phyloP scores from a whole-genome alignment of 306 rosid genomes.

The Carpinus viminea region DNA sequence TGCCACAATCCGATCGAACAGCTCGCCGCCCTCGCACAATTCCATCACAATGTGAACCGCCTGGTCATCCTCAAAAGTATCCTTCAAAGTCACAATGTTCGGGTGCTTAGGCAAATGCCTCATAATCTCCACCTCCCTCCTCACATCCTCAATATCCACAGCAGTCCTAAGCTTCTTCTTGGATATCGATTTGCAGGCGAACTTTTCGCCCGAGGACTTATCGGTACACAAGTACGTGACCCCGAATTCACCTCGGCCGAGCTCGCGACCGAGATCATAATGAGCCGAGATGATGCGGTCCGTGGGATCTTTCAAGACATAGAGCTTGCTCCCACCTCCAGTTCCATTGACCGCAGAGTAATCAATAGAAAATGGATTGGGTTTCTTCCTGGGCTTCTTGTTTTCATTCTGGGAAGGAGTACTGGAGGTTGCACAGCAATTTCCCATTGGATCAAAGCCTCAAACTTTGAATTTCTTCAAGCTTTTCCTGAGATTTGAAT shows the following conservation, averaged over 20 bases:
- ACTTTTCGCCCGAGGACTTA: conserved; percentile 33
- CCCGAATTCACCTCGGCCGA: conserved; percentile 64
- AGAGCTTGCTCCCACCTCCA: conserved; percentile 38
- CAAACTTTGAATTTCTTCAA: not conserved
- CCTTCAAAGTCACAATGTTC: conserved; percentile 48
- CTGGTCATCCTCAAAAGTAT: conserved; percentile 52
- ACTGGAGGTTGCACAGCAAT: conserved; percentile 52
- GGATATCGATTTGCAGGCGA: conserved; percentile 63
- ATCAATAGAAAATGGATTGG: conserved; percentile 41
- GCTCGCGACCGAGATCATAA: conserved; percentile 58
- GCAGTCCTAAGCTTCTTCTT: conserved; percentile 64
- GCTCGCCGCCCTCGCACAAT: conserved; percentile 59
- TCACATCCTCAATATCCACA: conserved; percentile 58
- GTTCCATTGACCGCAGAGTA: conserved; percentile 23
- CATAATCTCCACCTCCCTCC: conserved; percentile 63
- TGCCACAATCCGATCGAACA: conserved; percentile 63
- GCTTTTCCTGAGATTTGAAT: conserved; percentile 22
- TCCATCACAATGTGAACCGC: conserved; percentile 67
- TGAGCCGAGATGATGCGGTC: conserved; percentile 42
- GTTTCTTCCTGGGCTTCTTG: conserved; percentile 39
- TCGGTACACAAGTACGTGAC: conserved; percentile 54
- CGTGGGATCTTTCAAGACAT: conserved; percentile 50
- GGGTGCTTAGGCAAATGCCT: conserved; percentile 46
- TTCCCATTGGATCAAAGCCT: conserved; percentile 45
- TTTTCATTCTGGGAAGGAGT: conserved; percentile 30